Percentiles rank a stretch among this genome's conserved stretches.
Evolutionary conservation across 148 eudicot species (phyloP).

Genomic region (Rhododendron vialii): DNA sequence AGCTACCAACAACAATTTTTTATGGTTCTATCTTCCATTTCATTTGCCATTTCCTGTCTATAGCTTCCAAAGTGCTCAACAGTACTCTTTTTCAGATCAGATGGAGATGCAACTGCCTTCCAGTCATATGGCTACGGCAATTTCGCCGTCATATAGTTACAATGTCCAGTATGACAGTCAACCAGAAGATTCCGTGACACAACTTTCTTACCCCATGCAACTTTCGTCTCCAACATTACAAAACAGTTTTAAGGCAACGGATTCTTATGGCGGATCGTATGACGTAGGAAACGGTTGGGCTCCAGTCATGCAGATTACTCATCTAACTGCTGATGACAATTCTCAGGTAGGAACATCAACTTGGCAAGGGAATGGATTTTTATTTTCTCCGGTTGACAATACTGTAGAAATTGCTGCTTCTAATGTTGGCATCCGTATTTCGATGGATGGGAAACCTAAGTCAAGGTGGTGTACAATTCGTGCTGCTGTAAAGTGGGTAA

Average conservation of each 20-base stretch:
- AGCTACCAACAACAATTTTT: neutral
- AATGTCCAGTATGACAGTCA: constrained; percentile 26
- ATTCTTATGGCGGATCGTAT: constrained; percentile 18
- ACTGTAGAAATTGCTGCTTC: constrained; percentile 24
- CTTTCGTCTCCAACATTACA: constrained; percentile 15
- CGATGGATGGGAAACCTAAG: constrained; percentile 27
- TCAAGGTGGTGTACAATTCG: constrained; percentile 68
- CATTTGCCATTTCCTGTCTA: neutral
- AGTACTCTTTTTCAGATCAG: constrained; percentile 32
- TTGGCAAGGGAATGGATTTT: constrained; percentile 34
- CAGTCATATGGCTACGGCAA: constrained; percentile 14
- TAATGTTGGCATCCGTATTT: neutral
- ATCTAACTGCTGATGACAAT: constrained; percentile 9
- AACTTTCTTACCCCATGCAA: constrained; percentile 26
- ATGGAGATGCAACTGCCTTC: constrained; percentile 25
- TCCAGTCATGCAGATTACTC: constrained; percentile 13
- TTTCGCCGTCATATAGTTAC: constrained; percentile 31
- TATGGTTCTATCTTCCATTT: neutral
- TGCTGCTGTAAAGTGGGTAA: constrained; percentile 64
- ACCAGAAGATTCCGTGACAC: constrained; percentile 31
- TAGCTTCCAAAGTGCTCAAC: neutral
- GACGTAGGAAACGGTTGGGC: constrained; percentile 25
- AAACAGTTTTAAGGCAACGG: constrained; percentile 20
- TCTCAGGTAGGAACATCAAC: constrained; percentile 26
- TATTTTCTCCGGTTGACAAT: constrained; percentile 19